Evolutionary conservation across 1,284 basidiomycete genomes (phyloP).

Genomic region (Wallemia hederae): DNA sequence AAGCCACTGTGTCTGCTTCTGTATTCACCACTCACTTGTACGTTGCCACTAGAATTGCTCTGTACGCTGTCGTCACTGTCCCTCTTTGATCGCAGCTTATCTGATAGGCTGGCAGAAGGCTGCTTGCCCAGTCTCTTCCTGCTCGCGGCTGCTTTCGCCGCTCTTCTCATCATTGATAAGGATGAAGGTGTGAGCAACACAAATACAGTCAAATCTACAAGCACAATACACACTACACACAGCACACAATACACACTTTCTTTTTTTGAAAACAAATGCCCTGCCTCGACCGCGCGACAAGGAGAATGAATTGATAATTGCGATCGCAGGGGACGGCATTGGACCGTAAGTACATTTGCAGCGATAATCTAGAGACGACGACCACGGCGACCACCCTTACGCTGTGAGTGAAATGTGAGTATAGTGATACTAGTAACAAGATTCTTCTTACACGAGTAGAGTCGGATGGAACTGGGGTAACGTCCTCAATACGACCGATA

Average conservation of each 20-base stretch:
- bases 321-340: background rate
- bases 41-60: background rate
- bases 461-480: constrained; percentile 90
- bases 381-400: constrained; percentile 96
- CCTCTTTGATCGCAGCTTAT: background rate
- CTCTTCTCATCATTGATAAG: background rate
- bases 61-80: background rate
- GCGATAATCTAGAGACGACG: constrained; percentile 38
- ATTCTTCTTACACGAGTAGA: constrained; percentile 58
- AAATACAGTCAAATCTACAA: no score
- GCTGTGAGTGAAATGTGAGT: constrained; percentile 4
- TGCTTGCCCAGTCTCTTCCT: background rate
- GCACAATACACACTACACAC: background rate
- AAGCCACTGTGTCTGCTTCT: background rate
- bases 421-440: constrained; percentile 1
- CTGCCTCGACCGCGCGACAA: background rate
- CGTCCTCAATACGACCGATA: constrained; percentile 90
- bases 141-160: background rate
- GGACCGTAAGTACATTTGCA: background rate
- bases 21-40: no score
- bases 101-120: background rate
- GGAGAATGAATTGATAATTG: background rate
- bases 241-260: background rate
- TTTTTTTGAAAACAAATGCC: background rate
- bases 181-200: no score